These are phyloP conservation scores for Sporothrix globosa DNA, from an alignment of 2,329 filamentous ascomycete species.

Conservation along the genomic window DNA sequence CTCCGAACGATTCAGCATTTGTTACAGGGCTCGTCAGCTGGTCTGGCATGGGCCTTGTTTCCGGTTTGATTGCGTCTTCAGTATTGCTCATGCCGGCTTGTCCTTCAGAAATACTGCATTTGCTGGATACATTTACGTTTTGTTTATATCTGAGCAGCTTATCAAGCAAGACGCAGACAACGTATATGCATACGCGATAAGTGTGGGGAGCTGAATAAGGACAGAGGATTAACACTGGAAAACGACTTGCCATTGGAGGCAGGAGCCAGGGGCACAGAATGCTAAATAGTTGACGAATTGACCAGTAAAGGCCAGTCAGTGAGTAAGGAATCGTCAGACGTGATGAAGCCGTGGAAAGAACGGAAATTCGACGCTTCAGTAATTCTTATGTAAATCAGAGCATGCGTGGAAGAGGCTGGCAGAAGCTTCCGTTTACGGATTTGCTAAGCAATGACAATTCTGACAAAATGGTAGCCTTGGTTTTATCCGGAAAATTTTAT, in stretches of 20 bases:
- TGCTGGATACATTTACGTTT: not conserved
- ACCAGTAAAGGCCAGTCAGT: not conserved
- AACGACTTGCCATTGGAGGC: conserved; percentile 2
- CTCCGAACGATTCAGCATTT: conserved; percentile 1
- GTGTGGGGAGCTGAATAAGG: conserved; percentile 22
- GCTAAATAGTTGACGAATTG: conserved; percentile 19
- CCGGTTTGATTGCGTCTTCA: conserved; percentile 1
- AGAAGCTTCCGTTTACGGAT: not conserved
- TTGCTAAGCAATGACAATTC: not conserved
- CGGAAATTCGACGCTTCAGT: no score
- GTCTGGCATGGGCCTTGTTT: conserved; percentile 19
- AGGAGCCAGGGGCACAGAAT: conserved; percentile 2
- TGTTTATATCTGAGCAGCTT: conserved; percentile 10
- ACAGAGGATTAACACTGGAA: not conserved
- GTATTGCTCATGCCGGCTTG: not conserved
- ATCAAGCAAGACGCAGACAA: conserved; percentile 3
- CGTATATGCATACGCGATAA: not conserved
- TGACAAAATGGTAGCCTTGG: not conserved
- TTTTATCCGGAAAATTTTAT: conserved; percentile 17
- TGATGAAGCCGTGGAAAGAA: conserved; percentile 1
- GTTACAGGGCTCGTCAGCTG: conserved; percentile 23
- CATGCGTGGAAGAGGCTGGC: not conserved
- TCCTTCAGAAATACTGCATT: not conserved
- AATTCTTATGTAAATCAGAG: not conserved
- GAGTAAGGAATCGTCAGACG: conserved; percentile 8